Evolutionary conservation across 1,284 basidiomycete species (phyloP).

Genomic region (Cystobasidium sp.): DNA sequence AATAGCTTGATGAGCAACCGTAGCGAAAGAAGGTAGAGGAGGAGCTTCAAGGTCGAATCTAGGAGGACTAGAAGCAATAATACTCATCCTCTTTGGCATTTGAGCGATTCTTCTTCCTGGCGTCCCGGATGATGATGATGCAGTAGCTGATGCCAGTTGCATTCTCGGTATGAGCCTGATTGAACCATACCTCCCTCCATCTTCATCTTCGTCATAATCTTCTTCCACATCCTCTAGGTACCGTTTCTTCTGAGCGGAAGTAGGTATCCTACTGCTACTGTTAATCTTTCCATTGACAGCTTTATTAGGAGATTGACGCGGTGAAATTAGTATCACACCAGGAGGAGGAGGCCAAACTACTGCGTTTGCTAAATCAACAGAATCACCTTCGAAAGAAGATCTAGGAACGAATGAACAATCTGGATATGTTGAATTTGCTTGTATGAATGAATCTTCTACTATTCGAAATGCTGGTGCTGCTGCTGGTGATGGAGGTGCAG

Average conservation of each 20-base stretch:
- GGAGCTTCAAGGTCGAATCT: slow-evolving; percentile 41
- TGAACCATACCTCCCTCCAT: slow-evolving; percentile 5
- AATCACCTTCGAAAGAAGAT: slow-evolving; percentile 32
- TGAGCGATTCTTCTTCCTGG: slow-evolving; percentile 22
- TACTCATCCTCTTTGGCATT: slow-evolving; percentile 32
- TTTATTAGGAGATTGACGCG: slow-evolving; percentile 35
- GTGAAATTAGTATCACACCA: slow-evolving; percentile 38
- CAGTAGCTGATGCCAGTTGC: slow-evolving; percentile 5
- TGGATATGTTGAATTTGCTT: slow-evolving; percentile 15
- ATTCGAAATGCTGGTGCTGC: slow-evolving; percentile 26
- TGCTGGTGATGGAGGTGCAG: background rate
- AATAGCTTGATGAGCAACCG: slow-evolving; percentile 9
- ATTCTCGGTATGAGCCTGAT: background rate
- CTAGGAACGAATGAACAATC: slow-evolving; percentile 30
- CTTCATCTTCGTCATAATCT: slow-evolving; percentile 23
- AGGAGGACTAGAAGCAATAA: slow-evolving; percentile 36
- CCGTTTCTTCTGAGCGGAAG: slow-evolving; percentile 24
- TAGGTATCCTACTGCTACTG: background rate
- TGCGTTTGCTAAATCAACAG: slow-evolving; percentile 19
- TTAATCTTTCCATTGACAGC: background rate
- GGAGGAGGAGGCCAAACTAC: slow-evolving; percentile 41
- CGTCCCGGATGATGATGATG: background rate
- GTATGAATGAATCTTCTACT: slow-evolving; percentile 33
- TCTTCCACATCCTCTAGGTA: slow-evolving; percentile 31
- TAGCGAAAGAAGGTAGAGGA: slow-evolving; percentile 26